Conservation (phyloP, 805 yeast genomes). For the Metschnikowia aberdeeniae region DNA sequence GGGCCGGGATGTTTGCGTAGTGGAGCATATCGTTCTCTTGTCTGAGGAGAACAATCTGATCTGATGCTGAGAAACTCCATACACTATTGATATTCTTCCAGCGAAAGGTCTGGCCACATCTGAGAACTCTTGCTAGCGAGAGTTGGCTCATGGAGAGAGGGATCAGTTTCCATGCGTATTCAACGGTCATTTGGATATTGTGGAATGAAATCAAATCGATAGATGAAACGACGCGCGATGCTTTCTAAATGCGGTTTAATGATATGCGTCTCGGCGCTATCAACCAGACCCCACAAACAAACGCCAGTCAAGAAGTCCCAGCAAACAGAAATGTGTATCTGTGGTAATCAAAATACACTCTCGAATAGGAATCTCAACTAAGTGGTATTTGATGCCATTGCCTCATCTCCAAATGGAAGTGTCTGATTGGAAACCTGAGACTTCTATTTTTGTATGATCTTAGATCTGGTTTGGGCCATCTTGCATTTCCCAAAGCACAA, state of each 20-base stretch:
- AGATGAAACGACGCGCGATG: conserved; percentile 1
- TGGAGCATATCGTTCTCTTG: conserved; percentile 54
- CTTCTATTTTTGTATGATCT: too few relatives aligned
- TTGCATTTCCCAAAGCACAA: too few relatives aligned
- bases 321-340: too few relatives aligned
- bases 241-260: conserved; percentile 8
- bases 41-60: conserved; percentile 58
- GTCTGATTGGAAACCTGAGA: too few relatives aligned
- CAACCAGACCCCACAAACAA: neutral
- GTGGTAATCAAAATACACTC: too few relatives aligned
- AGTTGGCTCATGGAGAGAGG: conserved; percentile 41
- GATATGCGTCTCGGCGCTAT: neutral
- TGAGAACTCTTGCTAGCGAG: conserved; percentile 56
- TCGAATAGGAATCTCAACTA: too few relatives aligned
- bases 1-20: conserved; percentile 41
- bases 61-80: conserved; percentile 63
- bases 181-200: conserved; percentile 13
- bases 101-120: conserved; percentile 84
- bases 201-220: neutral
- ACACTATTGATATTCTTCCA: conserved; percentile 63
- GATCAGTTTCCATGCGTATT: conserved; percentile 12
- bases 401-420: too few relatives aligned
- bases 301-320: neutral
- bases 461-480: too few relatives aligned
- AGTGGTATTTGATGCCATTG: too few relatives aligned